Base-by-base conservation (phyloP, 768 basidiomycete genomes). In the Leccinum incarnatum region DNA sequence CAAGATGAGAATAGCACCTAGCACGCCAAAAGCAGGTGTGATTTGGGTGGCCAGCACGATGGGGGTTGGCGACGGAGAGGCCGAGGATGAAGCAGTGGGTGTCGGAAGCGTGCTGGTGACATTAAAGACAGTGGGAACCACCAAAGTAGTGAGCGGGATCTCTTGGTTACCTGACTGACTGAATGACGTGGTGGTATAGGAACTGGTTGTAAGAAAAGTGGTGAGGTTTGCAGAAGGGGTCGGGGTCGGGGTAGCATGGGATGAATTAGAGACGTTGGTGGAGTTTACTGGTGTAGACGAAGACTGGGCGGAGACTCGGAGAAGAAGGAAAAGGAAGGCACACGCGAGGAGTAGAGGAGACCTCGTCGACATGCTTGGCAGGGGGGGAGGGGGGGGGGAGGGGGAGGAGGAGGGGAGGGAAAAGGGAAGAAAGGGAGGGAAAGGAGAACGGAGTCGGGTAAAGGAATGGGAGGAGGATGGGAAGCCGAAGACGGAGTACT, bases 11-110 rank as follows among this genome's bases (percentile, higher is more conserved):
- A 97, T 74, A 5, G 84, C 90, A 50, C 95, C 95, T 15, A 95
- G 81, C 30, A 95, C 91, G 53, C 87, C 94, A 73, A 95, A 98
- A 15, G 87, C 94, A 27, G 92, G 91, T 67, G 93, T 91, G 37
- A 96, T 76, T 68, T 76, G 81, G 19, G 94, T 93, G 21, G 79
- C 83, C 14, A 80, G 77, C 61, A 64, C 69, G 60, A 67, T 75
- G 64, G 74, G 74, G 59, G 62, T 63, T 64, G 72, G 71, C 54
- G 75, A 65, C 45, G 76, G 55, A 37, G 76, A 56, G 53, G 77
- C 57, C 4, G 80, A 71, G 2, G 85, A 71, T 1, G 84, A 79
- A 5, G 82, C 65, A n/a, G 82, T 73, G 30, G 79, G 73, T 7
- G 78, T 66, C 12, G 85, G 77, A 56, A 82, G 63, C 7, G 84